Conservation (phyloP, 495 filamentous ascomycete species). For the Podospora pseudopauciseta region DNA sequence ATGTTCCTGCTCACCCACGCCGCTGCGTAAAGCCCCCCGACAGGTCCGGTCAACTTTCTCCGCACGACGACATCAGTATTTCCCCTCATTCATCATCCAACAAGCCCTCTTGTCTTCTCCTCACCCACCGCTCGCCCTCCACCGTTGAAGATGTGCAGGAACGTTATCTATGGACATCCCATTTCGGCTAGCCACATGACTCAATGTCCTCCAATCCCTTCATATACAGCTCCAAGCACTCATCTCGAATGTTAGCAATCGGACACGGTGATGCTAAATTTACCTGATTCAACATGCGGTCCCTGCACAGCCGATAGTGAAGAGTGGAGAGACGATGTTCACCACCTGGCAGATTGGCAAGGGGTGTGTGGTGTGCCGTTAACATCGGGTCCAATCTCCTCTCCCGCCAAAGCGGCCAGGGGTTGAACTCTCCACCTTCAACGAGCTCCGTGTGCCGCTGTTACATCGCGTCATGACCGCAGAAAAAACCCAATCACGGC, state of each 20-base stretch:
- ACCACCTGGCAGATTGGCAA: neutral
- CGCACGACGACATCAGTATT: neutral
- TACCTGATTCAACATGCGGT: neutral
- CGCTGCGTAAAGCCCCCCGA: neutral
- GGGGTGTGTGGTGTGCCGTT: neutral
- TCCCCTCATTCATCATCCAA: neutral
- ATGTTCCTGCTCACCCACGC: neutral
- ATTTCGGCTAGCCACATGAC: neutral
- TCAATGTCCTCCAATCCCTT: neutral
- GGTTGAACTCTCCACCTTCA: slow-evolving; percentile 2
- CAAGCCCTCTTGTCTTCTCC: neutral
- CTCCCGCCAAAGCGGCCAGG: neutral
- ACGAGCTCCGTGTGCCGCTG: slow-evolving; percentile 6
- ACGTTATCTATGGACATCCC: neutral
- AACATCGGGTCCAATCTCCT: neutral
- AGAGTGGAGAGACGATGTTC: slow-evolving; percentile 5
- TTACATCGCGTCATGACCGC: slow-evolving; percentile 7
- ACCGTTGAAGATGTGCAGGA: neutral
- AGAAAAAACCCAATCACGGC: slow-evolving; percentile 6
- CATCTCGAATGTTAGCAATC: neutral
- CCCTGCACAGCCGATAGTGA: neutral
- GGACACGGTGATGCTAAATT: neutral
- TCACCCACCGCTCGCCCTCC: neutral
- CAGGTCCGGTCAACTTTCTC: neutral
- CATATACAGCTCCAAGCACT: neutral